These are phyloP conservation scores for Hyaloscypha hepaticicola DNA, from an alignment of 495 filamentous ascomycete species.

Conservation along the genomic window DNA sequence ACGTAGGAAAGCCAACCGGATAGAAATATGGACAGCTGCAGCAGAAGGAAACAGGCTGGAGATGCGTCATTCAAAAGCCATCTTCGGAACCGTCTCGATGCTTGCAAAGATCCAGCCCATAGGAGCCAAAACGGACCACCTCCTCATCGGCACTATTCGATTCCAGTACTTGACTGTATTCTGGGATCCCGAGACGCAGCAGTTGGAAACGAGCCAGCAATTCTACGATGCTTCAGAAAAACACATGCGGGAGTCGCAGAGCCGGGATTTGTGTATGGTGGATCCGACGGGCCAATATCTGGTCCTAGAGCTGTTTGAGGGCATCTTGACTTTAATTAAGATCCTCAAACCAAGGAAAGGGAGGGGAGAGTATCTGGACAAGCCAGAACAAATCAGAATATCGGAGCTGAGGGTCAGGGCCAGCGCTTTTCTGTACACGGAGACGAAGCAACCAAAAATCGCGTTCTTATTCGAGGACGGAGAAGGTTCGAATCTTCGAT, in stretches of 20 bases:
- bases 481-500: slow-evolving; percentile 60
- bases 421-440: slow-evolving; percentile 75
- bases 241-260: slow-evolving; percentile 74
- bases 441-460: slow-evolving; percentile 70
- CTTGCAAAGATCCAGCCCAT: slow-evolving; percentile 77
- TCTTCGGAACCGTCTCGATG: slow-evolving; percentile 85
- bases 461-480: slow-evolving; percentile 82
- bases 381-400: slow-evolving; percentile 70
- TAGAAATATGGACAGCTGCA: slow-evolving; percentile 74
- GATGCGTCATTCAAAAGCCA: slow-evolving; percentile 58
- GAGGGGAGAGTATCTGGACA: slow-evolving; percentile 56
- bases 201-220: slow-evolving; percentile 65
- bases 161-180: slow-evolving; percentile 84
- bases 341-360: slow-evolving; percentile 62
- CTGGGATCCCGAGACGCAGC: slow-evolving; percentile 67
- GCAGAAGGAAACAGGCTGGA: slow-evolving; percentile 39
- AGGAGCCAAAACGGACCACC: slow-evolving; percentile 72
- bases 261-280: slow-evolving; percentile 71
- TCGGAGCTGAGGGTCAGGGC: slow-evolving; percentile 85
- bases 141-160: slow-evolving; percentile 90
- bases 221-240: slow-evolving; percentile 76
- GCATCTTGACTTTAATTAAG: slow-evolving; percentile 74
- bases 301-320: slow-evolving; percentile 86
- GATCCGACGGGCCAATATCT: slow-evolving; percentile 82
- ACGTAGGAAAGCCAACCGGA: slow-evolving; percentile 80